Base-by-base conservation (phyloP, 805 yeast genomes). In the Sugiyamaella lignohabitans region DNA sequence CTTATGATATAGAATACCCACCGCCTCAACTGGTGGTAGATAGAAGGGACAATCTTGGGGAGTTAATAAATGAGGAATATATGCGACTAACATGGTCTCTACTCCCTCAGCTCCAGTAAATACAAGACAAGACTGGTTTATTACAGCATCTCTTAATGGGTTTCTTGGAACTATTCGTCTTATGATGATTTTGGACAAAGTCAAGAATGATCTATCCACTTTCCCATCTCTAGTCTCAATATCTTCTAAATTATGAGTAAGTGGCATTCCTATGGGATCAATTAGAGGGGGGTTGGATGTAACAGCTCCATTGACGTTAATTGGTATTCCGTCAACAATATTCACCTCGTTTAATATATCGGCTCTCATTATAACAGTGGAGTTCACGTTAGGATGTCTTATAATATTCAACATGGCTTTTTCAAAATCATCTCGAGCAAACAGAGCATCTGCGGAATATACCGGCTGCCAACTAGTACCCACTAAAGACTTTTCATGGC, bases 101-200 rank as follows among this genome's bases (percentile, higher is more conserved):
- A 34, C 48, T 4, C 47, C 34, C 3, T 47, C 45, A 6, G 34
- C 27, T 22, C 59, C 56, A 3, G 46, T 37, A 35, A 67, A 60
- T 73, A 65, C 1, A 78, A 79, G 64, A 63, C 97, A 89, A 0
- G 96, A 83, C 64, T 91, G 98, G 60, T 86, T 85, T 51, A 88
- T 79, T 20, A 86, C 76, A 43, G 76, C 75, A 61, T 89, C 98
- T 57, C 86, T 84, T 60, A 78, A 80, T 0, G 96, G 95, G 59
- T 89, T 89, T 63, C 97, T 72, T 8, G 98, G 98, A n/a, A 89
- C 75, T 30, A 89, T 79, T 55, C 95, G 71, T 54, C 97, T 75
- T n/a, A 87, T 86, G 40, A 84, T 79, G 18, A 64, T 61, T 38
- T 69, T 21, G 10, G 49, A 48, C 14, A 53, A 40, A 2, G 34